A percentile compares a stretch with the other conserved stretches of the same genome.
Evolutionary conservation across 2,329 filamentous ascomycete species (phyloP).

Genomic region (Colletotrichum phormii): DNA sequence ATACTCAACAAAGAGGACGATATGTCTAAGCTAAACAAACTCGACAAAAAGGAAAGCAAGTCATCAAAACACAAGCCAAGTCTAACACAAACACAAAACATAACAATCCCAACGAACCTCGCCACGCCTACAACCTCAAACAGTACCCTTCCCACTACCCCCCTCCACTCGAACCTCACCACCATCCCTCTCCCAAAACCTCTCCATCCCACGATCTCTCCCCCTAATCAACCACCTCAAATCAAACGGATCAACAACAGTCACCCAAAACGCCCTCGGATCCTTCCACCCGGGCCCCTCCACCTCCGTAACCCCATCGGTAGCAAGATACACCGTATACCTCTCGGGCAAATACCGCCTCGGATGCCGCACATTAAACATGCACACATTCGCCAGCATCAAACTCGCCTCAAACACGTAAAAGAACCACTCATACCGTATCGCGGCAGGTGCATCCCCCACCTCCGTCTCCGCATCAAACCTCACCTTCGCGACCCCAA

Average conservation of each 20-base stretch:
- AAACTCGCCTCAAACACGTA: conserved; percentile 66
- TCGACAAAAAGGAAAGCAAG: background rate
- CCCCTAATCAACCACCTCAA: conserved; percentile 48
- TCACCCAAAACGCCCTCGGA: conserved; percentile 54
- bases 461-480: conserved; percentile 52
- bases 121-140: background rate
- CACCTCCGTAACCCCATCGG: conserved; percentile 62
- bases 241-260: conserved; percentile 56
- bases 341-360: conserved; percentile 61
- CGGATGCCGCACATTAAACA: conserved; percentile 65
- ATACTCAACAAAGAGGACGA: too few species aligned
- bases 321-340: conserved; percentile 61
- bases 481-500: conserved; percentile 57
- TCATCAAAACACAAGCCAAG: too few species aligned
- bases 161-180: background rate
- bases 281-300: conserved; percentile 62
- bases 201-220: conserved; percentile 44
- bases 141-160: background rate
- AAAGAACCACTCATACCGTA: conserved; percentile 71
- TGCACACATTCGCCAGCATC: conserved; percentile 62
- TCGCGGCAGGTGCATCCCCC: conserved; percentile 52
- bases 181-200: conserved; percentile 49
- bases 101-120: background rate
- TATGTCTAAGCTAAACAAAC: background rate
- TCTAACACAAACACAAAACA: background rate